Percentiles rank a stretch among this genome's conserved stretches.
Conservation (phyloP, 495 filamentous ascomycete genomes). For the Glarea lozoyensis region DNA sequence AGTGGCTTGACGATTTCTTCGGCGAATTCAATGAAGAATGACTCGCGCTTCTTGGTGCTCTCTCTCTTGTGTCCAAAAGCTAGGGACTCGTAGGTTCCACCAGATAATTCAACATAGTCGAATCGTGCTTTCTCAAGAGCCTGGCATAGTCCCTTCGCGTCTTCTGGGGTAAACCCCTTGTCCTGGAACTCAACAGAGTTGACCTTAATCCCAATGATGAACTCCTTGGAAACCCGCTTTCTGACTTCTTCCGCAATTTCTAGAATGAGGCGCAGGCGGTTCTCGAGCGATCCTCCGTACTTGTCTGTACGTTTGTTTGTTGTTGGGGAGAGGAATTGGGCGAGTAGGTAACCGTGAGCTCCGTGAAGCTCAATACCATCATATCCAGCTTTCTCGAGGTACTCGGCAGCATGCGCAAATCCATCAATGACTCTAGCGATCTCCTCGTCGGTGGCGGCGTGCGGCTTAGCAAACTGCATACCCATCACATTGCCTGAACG, state of each 20-base stretch:
- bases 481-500: slow-evolving; percentile 21
- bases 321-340: slow-evolving; percentile 53
- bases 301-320: slow-evolving; percentile 48
- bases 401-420: slow-evolving; percentile 50
- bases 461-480: slow-evolving; percentile 36
- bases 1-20: slow-evolving; percentile 47
- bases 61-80: slow-evolving; percentile 44
- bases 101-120: slow-evolving; percentile 57
- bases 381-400: slow-evolving; percentile 57
- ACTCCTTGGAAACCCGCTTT: slow-evolving; percentile 24
- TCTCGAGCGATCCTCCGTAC: slow-evolving; percentile 49
- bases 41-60: slow-evolving; percentile 46
- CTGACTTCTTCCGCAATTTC: slow-evolving; percentile 37
- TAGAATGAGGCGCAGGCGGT: slow-evolving; percentile 38
- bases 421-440: slow-evolving; percentile 51
- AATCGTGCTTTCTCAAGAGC: slow-evolving; percentile 45
- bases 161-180: slow-evolving; percentile 45
- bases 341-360: slow-evolving; percentile 57
- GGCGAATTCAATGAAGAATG: slow-evolving; percentile 61
- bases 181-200: slow-evolving; percentile 63
- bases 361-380: slow-evolving; percentile 55
- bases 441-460: slow-evolving; percentile 49
- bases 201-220: slow-evolving; percentile 57
- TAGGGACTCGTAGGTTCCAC: slow-evolving; percentile 53
- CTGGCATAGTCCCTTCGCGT: slow-evolving; percentile 44